These are phyloP conservation scores for Thalia dealbata DNA, from an alignment of 176 grass and related monocot genomes.

Conservation along the genomic window DNA sequence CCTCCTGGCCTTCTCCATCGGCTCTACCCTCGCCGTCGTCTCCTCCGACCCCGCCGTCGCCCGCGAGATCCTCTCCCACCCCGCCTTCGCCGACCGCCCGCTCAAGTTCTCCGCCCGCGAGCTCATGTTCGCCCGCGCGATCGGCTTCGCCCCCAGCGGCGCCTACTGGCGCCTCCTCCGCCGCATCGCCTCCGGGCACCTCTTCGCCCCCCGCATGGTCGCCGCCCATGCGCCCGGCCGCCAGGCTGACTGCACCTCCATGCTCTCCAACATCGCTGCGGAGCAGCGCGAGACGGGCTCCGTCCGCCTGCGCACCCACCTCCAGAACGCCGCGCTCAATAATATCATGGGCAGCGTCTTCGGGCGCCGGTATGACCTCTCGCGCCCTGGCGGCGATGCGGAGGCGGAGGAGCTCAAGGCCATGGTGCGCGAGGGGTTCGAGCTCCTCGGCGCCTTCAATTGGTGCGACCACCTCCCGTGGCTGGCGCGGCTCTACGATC, in stretches of 20 bases:
- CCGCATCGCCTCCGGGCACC: slow-evolving; percentile 60
- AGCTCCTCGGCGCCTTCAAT: slow-evolving; percentile 72
- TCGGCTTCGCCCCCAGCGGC: slow-evolving; percentile 10
- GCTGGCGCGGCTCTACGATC: slow-evolving; percentile 50
- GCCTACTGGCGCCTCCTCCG: slow-evolving; percentile 57
- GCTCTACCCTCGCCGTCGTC: slow-evolving; percentile 10
- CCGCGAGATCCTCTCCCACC: slow-evolving; percentile 20
- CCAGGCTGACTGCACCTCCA: slow-evolving; percentile 34
- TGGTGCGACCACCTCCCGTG: slow-evolving; percentile 75
- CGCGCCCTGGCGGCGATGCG: background rate
- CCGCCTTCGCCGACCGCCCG: slow-evolving; percentile 9
- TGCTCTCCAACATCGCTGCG: slow-evolving; percentile 24
- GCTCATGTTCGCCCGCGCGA: slow-evolving; percentile 17
- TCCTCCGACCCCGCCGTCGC: slow-evolving; percentile 9
- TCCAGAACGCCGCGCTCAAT: slow-evolving; percentile 60
- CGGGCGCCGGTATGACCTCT: slow-evolving; percentile 37
- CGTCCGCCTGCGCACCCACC: slow-evolving; percentile 41
- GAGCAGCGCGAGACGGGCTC: slow-evolving; percentile 25
- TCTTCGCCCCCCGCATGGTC: slow-evolving; percentile 63
- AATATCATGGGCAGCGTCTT: slow-evolving; percentile 89
- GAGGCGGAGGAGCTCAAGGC: slow-evolving; percentile 45
- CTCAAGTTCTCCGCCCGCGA: slow-evolving; percentile 17
- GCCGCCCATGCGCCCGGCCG: slow-evolving; percentile 47
- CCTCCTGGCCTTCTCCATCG: slow-evolving; percentile 24
- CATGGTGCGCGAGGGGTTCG: slow-evolving; percentile 75